Conservation (phyloP, 495 filamentous ascomycete genomes). For the Lineolata rhizophorae region DNA sequence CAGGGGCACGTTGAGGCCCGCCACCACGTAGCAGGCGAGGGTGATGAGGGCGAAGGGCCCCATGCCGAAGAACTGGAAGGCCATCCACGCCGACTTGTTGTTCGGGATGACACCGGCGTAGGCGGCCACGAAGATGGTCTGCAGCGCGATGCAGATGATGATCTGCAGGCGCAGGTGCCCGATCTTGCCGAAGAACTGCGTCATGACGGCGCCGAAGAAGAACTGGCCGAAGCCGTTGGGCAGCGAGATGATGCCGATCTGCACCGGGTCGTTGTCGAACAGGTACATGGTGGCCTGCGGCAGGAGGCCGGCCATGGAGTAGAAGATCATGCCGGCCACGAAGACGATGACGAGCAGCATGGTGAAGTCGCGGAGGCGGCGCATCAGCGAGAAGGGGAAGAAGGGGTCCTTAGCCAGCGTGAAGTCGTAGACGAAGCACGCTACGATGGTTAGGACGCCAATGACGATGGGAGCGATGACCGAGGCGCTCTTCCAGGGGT, state of each 20-base stretch:
- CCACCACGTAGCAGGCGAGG: slow-evolving; percentile 13
- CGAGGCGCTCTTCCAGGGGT: slow-evolving; percentile 7
- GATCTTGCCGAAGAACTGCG: slow-evolving; percentile 15
- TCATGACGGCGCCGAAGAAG: slow-evolving; percentile 14
- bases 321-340: slow-evolving; percentile 15
- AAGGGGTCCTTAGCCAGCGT: slow-evolving; percentile 12
- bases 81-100: slow-evolving; percentile 15
- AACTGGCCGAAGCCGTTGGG: slow-evolving; percentile 10
- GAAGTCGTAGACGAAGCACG: slow-evolving; percentile 13
- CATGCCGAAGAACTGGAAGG: slow-evolving; percentile 16
- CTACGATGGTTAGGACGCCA: slow-evolving; percentile 7
- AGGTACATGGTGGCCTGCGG: slow-evolving; percentile 14
- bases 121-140: slow-evolving; percentile 17
- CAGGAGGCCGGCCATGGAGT: slow-evolving; percentile 7
- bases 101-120: slow-evolving; percentile 13
- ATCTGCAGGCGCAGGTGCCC: slow-evolving; percentile 16
- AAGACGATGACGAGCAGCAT: slow-evolving; percentile 12
- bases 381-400: slow-evolving; percentile 14
- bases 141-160: slow-evolving; percentile 14
- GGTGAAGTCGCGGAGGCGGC: slow-evolving; percentile 12
- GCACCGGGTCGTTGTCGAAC: slow-evolving; percentile 9
- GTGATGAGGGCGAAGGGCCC: slow-evolving; percentile 17
- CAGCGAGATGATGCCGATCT: slow-evolving; percentile 11
- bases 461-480: slow-evolving; percentile 10
- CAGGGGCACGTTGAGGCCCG: slow-evolving; percentile 15